Base-by-base conservation (phyloP, 108 stramenopile species). In the Cyclotella baltica region DNA sequence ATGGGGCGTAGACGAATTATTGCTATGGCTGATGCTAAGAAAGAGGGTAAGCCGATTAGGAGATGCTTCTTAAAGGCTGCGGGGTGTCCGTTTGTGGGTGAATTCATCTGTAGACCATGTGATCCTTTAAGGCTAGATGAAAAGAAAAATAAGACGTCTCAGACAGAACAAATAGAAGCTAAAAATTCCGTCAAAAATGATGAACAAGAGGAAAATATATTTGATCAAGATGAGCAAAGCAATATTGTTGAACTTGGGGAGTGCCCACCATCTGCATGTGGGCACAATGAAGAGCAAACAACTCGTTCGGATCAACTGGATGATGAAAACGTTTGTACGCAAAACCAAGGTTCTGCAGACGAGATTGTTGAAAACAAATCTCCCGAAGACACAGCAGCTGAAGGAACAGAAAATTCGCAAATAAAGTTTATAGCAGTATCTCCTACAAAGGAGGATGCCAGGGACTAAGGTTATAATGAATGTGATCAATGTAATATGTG, bases 1-100 rank as follows among this genome's bases (percentile, higher is more conserved):
- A 66, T 80, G 15, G 72, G 64, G 48, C 51, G 63, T 30, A 75
- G 67, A 48, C 81, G 89, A 63, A 72, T 79, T 36, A 22, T 53
- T 67, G 78, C 70, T 16, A 15, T 79, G 19, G 28, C 51, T n/a
- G 47, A 79, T 16, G 78, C 78, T 25, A 71, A 72, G 37, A 66
- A 58, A 38, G 46, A 66, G 20, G 66, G 71, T 48, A 52, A 79
- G 6, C 29, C 46, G 56, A 56, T 79, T 16, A 79, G 50, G 33
- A 58, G 70, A 51, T 79, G 71, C 61, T 53, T 58, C 25, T 30
- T 79, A 22, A 23, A 27, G 25, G 78, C 66, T 38, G 78, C 65
- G 38, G 71, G 71, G 0, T 66, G 64, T 40, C 78, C 71, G 0
- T 57, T 57, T 64, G 55, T 73, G 8, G 78, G 78, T 40, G 78